Conservation (phyloP, 2,329 filamentous ascomycete genomes). For the Septoria petroselini region DNA sequence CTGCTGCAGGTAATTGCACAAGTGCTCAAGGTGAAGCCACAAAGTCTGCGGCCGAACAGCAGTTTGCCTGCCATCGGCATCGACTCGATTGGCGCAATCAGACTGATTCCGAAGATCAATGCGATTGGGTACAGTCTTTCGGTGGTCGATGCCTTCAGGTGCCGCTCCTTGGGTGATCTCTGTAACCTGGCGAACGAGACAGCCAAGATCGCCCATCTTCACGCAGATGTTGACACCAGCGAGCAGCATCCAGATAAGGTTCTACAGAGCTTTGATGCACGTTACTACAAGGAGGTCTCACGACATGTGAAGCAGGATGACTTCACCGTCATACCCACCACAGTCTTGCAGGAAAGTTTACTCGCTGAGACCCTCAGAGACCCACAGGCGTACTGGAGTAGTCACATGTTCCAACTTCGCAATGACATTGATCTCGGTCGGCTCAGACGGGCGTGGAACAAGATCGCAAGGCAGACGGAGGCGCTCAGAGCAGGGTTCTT, state of each 20-base stretch:
- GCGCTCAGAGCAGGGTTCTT: constrained; percentile 20
- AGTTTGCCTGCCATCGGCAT: constrained; percentile 18
- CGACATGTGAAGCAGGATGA: constrained; percentile 12
- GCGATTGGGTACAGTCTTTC: constrained; percentile 14
- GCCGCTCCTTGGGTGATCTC: constrained; percentile 13
- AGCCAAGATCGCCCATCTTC: background rate
- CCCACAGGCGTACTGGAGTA: constrained; percentile 20
- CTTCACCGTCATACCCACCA: constrained; percentile 17
- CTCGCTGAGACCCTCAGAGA: constrained; percentile 19
- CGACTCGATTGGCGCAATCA: constrained; percentile 22
- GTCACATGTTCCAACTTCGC: constrained; percentile 16
- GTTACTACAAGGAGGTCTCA: constrained; percentile 11
- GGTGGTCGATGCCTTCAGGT: constrained; percentile 19
- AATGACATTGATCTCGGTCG: constrained; percentile 10
- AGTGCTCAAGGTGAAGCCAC: background rate
- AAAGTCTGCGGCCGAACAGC: constrained; percentile 10
- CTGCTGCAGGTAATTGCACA: constrained; percentile 14
- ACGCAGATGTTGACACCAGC: background rate
- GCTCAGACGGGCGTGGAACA: constrained; percentile 16
- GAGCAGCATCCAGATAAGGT: constrained; percentile 1
- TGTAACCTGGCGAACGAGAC: constrained; percentile 9
- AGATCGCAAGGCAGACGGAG: constrained; percentile 16
- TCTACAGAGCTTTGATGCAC: constrained; percentile 11
- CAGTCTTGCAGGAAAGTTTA: constrained; percentile 17
- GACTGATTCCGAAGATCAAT: constrained; percentile 20